These are phyloP conservation scores for Flaveria trinervia DNA, from an alignment of 129 eudicot genomes.

Conservation along the genomic window DNA sequence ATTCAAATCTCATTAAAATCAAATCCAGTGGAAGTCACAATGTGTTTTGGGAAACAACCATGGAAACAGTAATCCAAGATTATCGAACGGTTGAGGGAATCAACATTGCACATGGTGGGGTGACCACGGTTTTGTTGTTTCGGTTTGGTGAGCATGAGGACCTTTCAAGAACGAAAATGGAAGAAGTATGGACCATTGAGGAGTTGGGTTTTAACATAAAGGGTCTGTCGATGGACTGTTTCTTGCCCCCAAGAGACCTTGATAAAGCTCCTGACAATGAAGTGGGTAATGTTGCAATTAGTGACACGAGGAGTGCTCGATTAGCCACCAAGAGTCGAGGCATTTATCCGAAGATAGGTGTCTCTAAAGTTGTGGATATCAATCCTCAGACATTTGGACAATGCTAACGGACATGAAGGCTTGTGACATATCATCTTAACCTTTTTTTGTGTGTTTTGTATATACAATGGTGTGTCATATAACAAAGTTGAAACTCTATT, in stretches of 20 bases:
- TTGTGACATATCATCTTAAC: constrained; percentile 18
- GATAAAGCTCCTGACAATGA: constrained; percentile 43
- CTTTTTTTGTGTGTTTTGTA: constrained; percentile 24
- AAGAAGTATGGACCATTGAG: constrained; percentile 80
- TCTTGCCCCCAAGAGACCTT: constrained; percentile 80
- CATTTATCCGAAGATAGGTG: constrained; percentile 35
- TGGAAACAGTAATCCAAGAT: constrained; percentile 77
- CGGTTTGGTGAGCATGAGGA: constrained; percentile 67
- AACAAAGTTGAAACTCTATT: background rate
- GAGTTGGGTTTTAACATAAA: constrained; percentile 85
- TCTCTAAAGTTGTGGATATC: constrained; percentile 44
- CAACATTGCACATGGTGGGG: constrained; percentile 74
- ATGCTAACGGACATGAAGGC: constrained; percentile 26
- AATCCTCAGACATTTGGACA: constrained; percentile 29
- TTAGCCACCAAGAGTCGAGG: constrained; percentile 26
- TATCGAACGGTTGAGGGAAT: constrained; percentile 72
- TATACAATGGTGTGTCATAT: constrained; percentile 11
- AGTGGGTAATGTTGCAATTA: constrained; percentile 28
- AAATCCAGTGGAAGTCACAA: constrained; percentile 37
- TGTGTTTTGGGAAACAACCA: constrained; percentile 79
- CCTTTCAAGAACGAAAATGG: constrained; percentile 75
- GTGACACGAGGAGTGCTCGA: constrained; percentile 19
- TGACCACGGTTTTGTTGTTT: constrained; percentile 55
- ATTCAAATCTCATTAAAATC: constrained; percentile 68
- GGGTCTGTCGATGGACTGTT: constrained; percentile 73